phyloP scores from a whole-genome alignment of 805 yeast species.

The Metschnikowia matae region DNA sequence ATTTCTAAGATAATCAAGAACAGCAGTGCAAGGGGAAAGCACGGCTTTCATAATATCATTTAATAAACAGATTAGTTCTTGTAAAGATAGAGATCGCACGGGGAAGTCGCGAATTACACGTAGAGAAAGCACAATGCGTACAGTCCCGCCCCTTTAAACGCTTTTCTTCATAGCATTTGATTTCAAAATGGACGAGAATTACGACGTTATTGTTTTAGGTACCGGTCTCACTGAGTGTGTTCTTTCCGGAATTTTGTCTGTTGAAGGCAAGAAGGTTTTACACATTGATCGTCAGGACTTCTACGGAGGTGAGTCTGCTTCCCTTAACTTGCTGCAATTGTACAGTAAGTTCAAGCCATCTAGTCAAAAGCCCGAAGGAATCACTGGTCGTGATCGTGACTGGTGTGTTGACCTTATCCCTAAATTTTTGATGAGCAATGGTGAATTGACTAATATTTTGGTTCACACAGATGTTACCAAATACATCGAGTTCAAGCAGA shows the following conservation, averaged over 20 bases:
- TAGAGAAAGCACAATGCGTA: background rate
- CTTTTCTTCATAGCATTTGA: background rate
- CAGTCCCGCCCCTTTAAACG: background rate
- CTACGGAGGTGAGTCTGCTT: constrained; percentile 92
- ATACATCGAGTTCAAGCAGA: constrained; percentile 93
- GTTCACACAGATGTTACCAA: constrained; percentile 95
- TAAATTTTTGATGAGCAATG: constrained; percentile 94
- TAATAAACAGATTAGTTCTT: constrained; percentile 10
- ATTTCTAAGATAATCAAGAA: constrained; percentile 69
- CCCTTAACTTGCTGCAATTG: constrained; percentile 63
- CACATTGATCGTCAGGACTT: constrained; percentile 96
- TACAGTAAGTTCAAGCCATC: constrained; percentile 83
- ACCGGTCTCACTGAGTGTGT: constrained; percentile 96
- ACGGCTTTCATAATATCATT: constrained; percentile 57
- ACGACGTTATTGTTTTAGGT: constrained; percentile 95
- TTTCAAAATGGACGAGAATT: constrained; percentile 78
- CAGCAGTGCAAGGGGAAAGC: constrained; percentile 60
- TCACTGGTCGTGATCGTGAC: constrained; percentile 88
- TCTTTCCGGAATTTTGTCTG: constrained; percentile 86
- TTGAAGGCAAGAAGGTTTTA: constrained; percentile 96
- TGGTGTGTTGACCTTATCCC: constrained; percentile 98
- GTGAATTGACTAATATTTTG: constrained; percentile 91
- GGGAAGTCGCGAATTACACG: constrained; percentile 4
- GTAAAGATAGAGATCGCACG: background rate
- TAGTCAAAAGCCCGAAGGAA: constrained; percentile 59